Evolutionary conservation across 78 protist species (phyloP).

Genomic region (Dictyostelium firmibasis): DNA sequence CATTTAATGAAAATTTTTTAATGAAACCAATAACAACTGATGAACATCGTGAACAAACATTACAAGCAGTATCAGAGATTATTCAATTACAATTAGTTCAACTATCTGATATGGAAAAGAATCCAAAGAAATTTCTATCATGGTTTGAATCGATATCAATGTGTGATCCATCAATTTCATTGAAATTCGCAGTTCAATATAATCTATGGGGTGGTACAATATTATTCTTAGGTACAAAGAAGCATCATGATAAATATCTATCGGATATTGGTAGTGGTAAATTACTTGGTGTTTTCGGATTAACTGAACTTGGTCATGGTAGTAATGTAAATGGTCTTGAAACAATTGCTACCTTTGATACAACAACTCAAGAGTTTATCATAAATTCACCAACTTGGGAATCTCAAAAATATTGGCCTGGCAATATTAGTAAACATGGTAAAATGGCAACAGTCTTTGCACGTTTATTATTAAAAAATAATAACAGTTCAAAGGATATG

Average conservation of each 20-base stretch:
- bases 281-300: conserved; percentile 61
- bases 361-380: conserved; percentile 38
- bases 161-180: conserved; percentile 40
- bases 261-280: conserved; percentile 24
- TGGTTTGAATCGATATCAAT: conserved; percentile 64
- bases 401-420: conserved; percentile 79
- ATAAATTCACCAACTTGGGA: conserved; percentile 72
- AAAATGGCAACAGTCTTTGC: conserved; percentile 79
- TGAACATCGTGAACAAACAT: conserved; percentile 18
- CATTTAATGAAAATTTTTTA: conserved; percentile 48
- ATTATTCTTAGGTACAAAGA: conserved; percentile 57
- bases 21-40: neutral
- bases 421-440: conserved; percentile 77
- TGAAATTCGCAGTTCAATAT: conserved; percentile 77
- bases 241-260: conserved; percentile 54
- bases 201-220: conserved; percentile 77
- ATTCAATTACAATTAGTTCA: neutral
- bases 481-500: conserved; percentile 13
- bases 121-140: conserved; percentile 38
- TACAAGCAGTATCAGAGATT: conserved; percentile 18
- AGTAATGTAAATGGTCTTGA: conserved; percentile 85
- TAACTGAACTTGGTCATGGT: conserved; percentile 80
- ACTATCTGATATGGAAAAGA: conserved; percentile 33
- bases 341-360: conserved; percentile 86
- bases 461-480: conserved; percentile 41